Evolutionary conservation across 2,329 filamentous ascomycete species (phyloP), one percentile per base, ranked within the genome.

Genomic region (Calonectria fujianensis): DNA sequence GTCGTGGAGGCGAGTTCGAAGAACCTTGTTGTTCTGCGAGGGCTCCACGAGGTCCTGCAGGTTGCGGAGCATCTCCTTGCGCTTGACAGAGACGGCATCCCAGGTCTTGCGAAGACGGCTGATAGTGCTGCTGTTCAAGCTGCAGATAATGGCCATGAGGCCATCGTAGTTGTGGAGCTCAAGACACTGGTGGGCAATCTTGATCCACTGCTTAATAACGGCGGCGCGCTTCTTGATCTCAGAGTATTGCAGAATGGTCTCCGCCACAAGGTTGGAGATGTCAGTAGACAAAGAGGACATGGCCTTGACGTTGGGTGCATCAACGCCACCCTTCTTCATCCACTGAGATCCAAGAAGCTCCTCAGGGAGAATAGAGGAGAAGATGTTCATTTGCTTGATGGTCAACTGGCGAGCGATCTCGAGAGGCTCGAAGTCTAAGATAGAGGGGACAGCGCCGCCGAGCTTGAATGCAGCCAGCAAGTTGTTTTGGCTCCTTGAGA

Each of bases 121-220:
- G 79, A 99, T 96, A 80, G 96, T 96, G 20, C 96, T 98, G 72
- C 94, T 96, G 85, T 98, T 98, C 64, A 99, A 87, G 13, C 95
- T 96, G 88, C 96, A 98, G 81, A 98, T 95, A 80, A 99, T 98
- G 10, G 97, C 96, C 96, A 98, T 98, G 14, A 99, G 87, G 0
- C 95, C 95, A 82, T 99, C 96, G 80, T 98, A 99, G 86, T 99
- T 99, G 87, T 97, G 94, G 32, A 98, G 90, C 81, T 97, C 95
- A 7, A 97, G 88, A 78, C 95, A 98, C 80, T 94, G 95, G 80
- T 94, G 91, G 0, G 95, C 95, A 79, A 98, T 93, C 88, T 98
- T 99, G 83, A 98, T 95, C 97, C 97, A 99, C 80, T 98, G 96
- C 87, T 99, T 98, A 87, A 99, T 97, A 68, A 96, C 92, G 2